phyloP scores from a whole-genome alignment of 495 filamentous ascomycete genomes.

The Jackrogersella minutella region DNA sequence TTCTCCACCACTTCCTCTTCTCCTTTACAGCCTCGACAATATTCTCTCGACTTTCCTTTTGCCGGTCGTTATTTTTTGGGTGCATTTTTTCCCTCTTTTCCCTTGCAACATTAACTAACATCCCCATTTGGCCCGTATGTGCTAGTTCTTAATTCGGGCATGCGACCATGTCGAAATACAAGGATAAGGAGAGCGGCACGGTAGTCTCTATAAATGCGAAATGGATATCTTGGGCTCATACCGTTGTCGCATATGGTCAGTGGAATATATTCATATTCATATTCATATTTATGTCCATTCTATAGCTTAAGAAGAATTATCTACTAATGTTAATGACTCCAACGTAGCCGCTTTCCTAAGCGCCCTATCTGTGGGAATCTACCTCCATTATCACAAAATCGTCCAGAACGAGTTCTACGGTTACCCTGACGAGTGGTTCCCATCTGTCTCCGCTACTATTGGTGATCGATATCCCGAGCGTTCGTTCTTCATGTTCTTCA shows the following conservation, averaged over 20 bases:
- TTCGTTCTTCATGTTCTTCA: conserved; percentile 95
- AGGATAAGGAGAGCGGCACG: conserved; percentile 77
- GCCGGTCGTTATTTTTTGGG: not conserved
- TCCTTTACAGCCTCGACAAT: not conserved
- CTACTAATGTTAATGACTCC: conserved; percentile 8
- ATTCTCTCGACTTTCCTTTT: not conserved
- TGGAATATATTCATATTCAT: conserved; percentile 11
- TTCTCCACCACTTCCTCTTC: not conserved
- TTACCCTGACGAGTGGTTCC: conserved; percentile 99
- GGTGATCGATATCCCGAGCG: conserved; percentile 97
- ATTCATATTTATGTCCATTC: too few relatives aligned
- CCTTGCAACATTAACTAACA: not conserved
- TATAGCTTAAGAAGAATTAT: not conserved
- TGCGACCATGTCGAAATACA: conserved; percentile 78
- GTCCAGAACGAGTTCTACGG: conserved; percentile 97
- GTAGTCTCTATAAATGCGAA: conserved; percentile 84
- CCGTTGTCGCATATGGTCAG: conserved; percentile 78
- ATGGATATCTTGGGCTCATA: conserved; percentile 93
- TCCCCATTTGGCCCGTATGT: conserved; percentile 4
- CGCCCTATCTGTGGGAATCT: conserved; percentile 84
- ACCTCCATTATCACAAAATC: conserved; percentile 94
- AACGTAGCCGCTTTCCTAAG: conserved; percentile 81
- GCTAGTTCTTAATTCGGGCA: conserved; percentile 30
- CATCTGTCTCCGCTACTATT: conserved; percentile 98
- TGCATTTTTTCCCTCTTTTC: not conserved